A percentile compares a stretch with the other conserved stretches of the same genome.
Conservation (phyloP, 192 early-diverging fungal genomes). For the Backusella tarrabulga region DNA sequence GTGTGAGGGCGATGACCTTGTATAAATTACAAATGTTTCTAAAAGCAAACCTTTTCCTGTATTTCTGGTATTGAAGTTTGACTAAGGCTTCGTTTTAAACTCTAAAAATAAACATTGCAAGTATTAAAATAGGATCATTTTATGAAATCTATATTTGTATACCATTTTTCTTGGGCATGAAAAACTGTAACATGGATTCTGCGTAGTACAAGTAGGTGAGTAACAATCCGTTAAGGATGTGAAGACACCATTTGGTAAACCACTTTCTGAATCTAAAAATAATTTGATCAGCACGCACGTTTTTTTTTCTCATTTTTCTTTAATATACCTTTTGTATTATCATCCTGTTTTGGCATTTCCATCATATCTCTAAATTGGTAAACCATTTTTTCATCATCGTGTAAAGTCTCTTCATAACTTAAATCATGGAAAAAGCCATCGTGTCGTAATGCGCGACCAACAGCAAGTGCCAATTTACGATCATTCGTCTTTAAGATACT, state of each 20-base stretch:
- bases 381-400: constrained; percentile 76
- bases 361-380: constrained; percentile 69
- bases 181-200: constrained; percentile 87
- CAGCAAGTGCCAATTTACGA: constrained; percentile 80
- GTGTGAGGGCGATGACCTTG: background rate
- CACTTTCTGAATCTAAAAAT: background rate
- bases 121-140: background rate
- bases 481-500: constrained; percentile 77
- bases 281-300: background rate
- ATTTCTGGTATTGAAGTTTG: constrained; percentile 43
- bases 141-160: background rate
- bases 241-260: constrained; percentile 81
- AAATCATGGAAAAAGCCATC: constrained; percentile 94
- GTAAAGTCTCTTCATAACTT: constrained; percentile 75
- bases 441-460: constrained; percentile 85
- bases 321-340: background rate
- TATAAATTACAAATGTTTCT: background rate
- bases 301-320: background rate
- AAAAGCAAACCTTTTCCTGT: constrained; percentile 35
- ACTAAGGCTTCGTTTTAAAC: constrained; percentile 38
- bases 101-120: constrained; percentile 4
- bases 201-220: constrained; percentile 85
- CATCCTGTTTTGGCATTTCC: background rate
- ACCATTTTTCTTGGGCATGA: constrained; percentile 79
- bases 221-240: constrained; percentile 91